Conservation (phyloP, 306 rosid genomes). For the Ormosia semicastrata region DNA sequence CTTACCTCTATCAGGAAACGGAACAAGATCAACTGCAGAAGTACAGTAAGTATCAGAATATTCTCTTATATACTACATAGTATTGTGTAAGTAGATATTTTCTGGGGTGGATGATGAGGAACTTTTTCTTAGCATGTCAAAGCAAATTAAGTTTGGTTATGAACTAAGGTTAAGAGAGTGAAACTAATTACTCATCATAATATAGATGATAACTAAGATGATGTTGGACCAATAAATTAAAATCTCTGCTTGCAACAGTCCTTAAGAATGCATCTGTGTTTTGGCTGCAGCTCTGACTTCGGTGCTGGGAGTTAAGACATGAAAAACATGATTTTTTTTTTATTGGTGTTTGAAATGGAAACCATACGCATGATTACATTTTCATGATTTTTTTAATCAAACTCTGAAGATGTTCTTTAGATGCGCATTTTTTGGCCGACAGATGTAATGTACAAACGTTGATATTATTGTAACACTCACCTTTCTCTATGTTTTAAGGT, state of each 20-base stretch:
- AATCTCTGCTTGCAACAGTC: background rate
- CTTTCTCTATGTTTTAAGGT: constrained; percentile 44
- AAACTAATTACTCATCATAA: background rate
- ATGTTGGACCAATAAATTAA: background rate
- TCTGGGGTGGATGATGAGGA: background rate
- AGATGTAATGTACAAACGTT: background rate
- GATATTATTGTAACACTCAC: background rate
- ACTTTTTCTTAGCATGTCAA: background rate
- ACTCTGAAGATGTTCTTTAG: background rate
- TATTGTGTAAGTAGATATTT: background rate
- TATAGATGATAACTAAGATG: background rate
- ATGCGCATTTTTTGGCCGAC: background rate
- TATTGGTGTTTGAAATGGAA: background rate
- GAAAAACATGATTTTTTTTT: background rate
- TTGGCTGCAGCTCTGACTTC: background rate
- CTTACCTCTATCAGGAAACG: constrained; percentile 69
- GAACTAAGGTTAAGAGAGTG: background rate
- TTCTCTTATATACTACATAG: background rate
- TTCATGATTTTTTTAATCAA: background rate
- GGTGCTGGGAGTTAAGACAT: background rate
- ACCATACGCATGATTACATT: background rate
- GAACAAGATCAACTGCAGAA: constrained; percentile 70
- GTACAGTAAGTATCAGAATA: constrained; percentile 62
- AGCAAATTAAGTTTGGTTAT: background rate
- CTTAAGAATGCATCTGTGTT: background rate